phyloP scores from a whole-genome alignment of 2,329 filamentous ascomycete genomes.

The Stromatinia cepivora region DNA sequence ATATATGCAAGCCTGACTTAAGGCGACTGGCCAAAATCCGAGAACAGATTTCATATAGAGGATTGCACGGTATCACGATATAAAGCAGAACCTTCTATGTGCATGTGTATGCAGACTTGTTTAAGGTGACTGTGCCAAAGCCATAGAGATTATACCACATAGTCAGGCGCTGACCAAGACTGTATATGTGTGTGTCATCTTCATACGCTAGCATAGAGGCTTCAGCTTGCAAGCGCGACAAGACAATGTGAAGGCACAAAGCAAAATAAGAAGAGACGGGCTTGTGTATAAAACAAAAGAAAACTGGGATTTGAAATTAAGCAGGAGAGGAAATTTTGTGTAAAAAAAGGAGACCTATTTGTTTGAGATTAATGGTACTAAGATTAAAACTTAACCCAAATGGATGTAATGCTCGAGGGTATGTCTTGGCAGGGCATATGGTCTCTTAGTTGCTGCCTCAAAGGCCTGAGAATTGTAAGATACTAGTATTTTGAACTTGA shows the following conservation, averaged over 20 bases:
- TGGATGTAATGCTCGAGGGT: background rate
- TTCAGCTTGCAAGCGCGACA: background rate
- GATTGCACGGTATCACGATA: background rate
- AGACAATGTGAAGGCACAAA: background rate
- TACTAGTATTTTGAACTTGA: background rate
- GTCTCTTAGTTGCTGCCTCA: background rate
- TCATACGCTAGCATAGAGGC: slow-evolving; percentile 1
- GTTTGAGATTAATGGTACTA: background rate
- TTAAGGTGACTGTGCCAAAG: background rate
- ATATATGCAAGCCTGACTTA: background rate
- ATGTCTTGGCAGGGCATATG: background rate
- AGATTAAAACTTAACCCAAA: background rate
- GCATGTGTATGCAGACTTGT: background rate
- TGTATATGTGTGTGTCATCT: background rate
- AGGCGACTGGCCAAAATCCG: background rate
- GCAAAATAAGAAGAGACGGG: background rate
- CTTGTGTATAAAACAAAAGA: background rate
- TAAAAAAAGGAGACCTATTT: background rate
- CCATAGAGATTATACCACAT: background rate
- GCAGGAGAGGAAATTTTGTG: background rate
- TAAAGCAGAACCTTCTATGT: background rate
- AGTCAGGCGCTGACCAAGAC: background rate
- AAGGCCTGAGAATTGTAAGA: background rate
- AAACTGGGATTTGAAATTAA: background rate
- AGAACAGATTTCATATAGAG: background rate